These are phyloP conservation scores for Komagataella populi DNA, from an alignment of 805 yeast species.

Conservation along the genomic window DNA sequence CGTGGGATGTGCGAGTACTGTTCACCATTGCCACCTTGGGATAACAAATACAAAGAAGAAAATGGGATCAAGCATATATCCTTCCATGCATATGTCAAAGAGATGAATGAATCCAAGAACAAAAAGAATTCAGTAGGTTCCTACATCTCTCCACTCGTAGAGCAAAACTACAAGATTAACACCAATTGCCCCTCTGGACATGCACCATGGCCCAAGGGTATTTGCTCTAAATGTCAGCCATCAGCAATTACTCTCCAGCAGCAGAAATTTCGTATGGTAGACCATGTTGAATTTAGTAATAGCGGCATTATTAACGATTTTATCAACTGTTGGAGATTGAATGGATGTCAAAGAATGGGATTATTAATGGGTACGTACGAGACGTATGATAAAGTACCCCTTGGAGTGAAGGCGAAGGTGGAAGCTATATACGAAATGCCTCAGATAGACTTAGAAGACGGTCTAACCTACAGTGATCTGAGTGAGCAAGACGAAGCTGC, in stretches of 20 bases:
- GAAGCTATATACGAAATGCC: conserved; percentile 92
- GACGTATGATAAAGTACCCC: conserved; percentile 68
- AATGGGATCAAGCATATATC: conserved; percentile 79
- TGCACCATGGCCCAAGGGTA: conserved; percentile 88
- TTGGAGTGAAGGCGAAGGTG: conserved; percentile 89
- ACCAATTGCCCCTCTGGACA: conserved; percentile 67
- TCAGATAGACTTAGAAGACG: conserved; percentile 78
- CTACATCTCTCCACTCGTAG: conserved; percentile 69
- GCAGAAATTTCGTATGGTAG: conserved; percentile 91
- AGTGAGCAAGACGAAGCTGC: conserved; percentile 29
- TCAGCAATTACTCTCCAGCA: conserved; percentile 86
- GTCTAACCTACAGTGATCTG: conserved; percentile 47
- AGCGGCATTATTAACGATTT: conserved; percentile 65
- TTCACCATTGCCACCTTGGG: conserved; percentile 94
- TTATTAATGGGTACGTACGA: conserved; percentile 74
- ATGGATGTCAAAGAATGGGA: conserved; percentile 83
- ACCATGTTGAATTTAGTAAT: conserved; percentile 84
- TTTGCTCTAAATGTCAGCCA: conserved; percentile 95
- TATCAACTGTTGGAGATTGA: conserved; percentile 82
- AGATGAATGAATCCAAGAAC: conserved; percentile 53
- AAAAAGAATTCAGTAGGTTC: conserved; percentile 46
- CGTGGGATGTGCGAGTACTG: conserved; percentile 98
- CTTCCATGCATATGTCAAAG: conserved; percentile 70
- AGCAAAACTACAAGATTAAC: conserved; percentile 54
- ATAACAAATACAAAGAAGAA: conserved; percentile 57